These are phyloP conservation scores for Epichloe gansuensis DNA, from an alignment of 2,329 filamentous ascomycete genomes.

Conservation along the genomic window DNA sequence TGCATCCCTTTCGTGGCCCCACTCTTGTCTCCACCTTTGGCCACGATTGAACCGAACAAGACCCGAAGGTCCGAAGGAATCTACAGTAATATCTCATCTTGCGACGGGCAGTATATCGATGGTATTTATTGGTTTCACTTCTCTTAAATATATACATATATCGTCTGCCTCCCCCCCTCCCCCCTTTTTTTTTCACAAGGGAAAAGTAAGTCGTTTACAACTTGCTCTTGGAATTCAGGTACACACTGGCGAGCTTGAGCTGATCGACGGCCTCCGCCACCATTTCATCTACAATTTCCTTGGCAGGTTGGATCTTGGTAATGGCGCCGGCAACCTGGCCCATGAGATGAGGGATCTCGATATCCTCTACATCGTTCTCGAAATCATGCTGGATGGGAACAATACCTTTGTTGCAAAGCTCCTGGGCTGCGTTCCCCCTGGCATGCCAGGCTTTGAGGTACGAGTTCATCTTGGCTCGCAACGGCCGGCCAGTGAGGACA, in stretches of 20 bases:
- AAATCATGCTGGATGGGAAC: conserved; percentile 75
- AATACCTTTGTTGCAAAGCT: conserved; percentile 62
- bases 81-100: too few species aligned
- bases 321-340: conserved; percentile 81
- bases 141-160: too few species aligned
- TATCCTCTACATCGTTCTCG: conserved; percentile 59
- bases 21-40: too few species aligned
- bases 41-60: too few species aligned
- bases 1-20: too few species aligned
- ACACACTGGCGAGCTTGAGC: conserved; percentile 48
- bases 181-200: too few species aligned
- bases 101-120: too few species aligned
- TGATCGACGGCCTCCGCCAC: conserved; percentile 60
- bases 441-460: conserved; percentile 75
- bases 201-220: conserved; percentile 17
- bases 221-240: conserved; percentile 37
- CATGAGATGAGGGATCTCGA: conserved; percentile 85
- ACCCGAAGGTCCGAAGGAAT: too few species aligned
- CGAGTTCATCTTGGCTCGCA: conserved; percentile 70
- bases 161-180: too few species aligned
- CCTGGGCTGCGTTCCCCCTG: conserved; percentile 59
- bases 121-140: too few species aligned
- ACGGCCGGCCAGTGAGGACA: conserved; percentile 67
- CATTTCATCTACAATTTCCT: conserved; percentile 82
- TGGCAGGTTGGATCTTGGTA: conserved; percentile 63